phyloP scores from a whole-genome alignment of 164 flowering plant genomes.

The Hamamelis virginiana region DNA sequence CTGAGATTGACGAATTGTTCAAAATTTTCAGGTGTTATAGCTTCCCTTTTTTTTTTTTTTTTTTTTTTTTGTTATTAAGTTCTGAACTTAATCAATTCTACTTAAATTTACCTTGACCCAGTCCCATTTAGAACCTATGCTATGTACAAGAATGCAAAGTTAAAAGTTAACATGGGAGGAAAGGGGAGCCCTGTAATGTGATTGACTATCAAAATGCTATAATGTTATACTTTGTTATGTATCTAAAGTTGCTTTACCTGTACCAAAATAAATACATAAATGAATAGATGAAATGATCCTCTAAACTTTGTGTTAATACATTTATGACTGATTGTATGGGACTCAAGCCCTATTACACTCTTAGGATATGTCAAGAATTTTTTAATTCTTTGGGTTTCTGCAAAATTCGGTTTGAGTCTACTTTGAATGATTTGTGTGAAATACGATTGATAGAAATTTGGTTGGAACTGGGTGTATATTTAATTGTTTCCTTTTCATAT shows the following conservation, averaged over 20 bases:
- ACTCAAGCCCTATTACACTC: not conserved
- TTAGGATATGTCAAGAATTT: not conserved
- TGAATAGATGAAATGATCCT: not conserved
- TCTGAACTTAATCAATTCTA: not conserved
- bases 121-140: not conserved
- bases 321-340: not conserved
- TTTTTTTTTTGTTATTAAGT: not conserved
- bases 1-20: slow-evolving; percentile 94
- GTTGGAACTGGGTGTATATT: too few relatives aligned
- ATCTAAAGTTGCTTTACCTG: not conserved
- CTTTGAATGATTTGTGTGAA: not conserved
- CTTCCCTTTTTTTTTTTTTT: not conserved
- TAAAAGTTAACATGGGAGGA: not conserved
- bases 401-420: not conserved
- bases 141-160: not conserved
- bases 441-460: not conserved
- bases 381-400: not conserved
- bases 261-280: not conserved
- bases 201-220: not conserved
- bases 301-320: not conserved
- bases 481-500: not conserved
- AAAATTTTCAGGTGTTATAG: slow-evolving; percentile 82
- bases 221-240: not conserved
- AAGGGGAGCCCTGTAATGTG: not conserved
- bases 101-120: not conserved